Evolutionary conservation across 2,329 filamentous ascomycete genomes (phyloP), one percentile per base, ranked within the genome.

Genomic region (Trichocomaceae sp.): DNA sequence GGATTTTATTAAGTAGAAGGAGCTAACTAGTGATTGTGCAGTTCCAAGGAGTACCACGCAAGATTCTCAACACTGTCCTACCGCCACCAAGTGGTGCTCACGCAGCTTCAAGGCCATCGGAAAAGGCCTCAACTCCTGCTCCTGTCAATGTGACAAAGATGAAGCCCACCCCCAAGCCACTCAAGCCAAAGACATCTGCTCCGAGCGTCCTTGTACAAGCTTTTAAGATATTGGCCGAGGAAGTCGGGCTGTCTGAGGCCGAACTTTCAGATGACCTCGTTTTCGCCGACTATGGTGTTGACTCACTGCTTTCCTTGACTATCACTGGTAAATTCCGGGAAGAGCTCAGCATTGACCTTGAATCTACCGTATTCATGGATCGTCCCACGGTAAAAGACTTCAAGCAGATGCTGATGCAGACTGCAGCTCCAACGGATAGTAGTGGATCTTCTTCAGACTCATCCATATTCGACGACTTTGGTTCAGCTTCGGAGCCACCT

Each of bases 371-470:
- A 4, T 58, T 58, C 50, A 55, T 33, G 58, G 56, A 58, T 10
- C 26, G 46, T 19, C 52, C 56, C 8, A 58, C 52, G 33, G 53
- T 58, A 13, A 56, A 56, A 33, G 56, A 55, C 17, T 56, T 58
- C 15, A 58, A 83, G 72, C 76, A 76, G 58, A 77, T 81, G 64
- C 75, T 84, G 59, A 55, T 59, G 2, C 64, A 69, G 45, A 50
- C 51, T n/a, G 63, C 67, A 52, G 63, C 64, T 20, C 65, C 71
- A 12, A 62, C 62, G 20, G 67, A 70, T 20, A 65, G 56, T 53
- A 65, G 64, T 23, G 67, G 68, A 51, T 68, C 65, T 0, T 59
- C 57, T 58, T 64, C 48, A 64, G 67, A 67, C 6, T 61, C 64
- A 6, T 65, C 63, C 3, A 66, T 63, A 39, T 64, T 68, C 4